Evolutionary conservation across 441 rosid genomes (phyloP).

Genomic region (Gossypium davidsonii): DNA sequence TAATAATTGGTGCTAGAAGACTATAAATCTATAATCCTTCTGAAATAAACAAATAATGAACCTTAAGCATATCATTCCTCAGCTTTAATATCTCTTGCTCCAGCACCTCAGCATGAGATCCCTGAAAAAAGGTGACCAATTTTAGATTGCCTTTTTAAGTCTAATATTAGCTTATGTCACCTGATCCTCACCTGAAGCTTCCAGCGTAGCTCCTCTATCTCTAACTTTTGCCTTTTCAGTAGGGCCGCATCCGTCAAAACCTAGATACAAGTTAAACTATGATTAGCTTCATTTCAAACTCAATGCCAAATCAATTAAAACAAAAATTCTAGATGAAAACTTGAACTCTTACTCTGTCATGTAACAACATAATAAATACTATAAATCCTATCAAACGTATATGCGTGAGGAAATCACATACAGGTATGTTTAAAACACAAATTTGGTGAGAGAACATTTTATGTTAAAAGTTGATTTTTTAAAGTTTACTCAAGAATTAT

Average conservation of each 20-base stretch:
- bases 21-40: slow-evolving; percentile 11
- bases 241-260: slow-evolving; percentile 91
- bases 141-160: slow-evolving; percentile 19
- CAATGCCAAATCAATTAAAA: slow-evolving; percentile 1
- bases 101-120: slow-evolving; percentile 76
- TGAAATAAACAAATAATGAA: slow-evolving; percentile 21
- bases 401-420: too few species aligned
- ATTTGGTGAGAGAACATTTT: too few species aligned
- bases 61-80: slow-evolving; percentile 91
- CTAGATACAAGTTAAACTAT: slow-evolving; percentile 30
- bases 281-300: slow-evolving; percentile 17
- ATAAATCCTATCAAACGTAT: too few species aligned
- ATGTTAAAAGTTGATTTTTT: too few species aligned
- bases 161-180: background rate
- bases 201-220: slow-evolving; percentile 73
- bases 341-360: background rate
- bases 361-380: background rate
- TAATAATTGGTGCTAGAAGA: background rate
- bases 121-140: slow-evolving; percentile 37
- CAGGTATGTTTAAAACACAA: too few species aligned
- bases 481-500: too few species aligned
- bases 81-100: slow-evolving; percentile 82
- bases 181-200: slow-evolving; percentile 66
- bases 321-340: background rate
- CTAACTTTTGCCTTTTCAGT: slow-evolving; percentile 77